Evolutionary conservation across 2,329 filamentous ascomycete genomes (phyloP), one percentile per base, ranked within the genome.

Genomic region (Apiospora pterosperma): DNA sequence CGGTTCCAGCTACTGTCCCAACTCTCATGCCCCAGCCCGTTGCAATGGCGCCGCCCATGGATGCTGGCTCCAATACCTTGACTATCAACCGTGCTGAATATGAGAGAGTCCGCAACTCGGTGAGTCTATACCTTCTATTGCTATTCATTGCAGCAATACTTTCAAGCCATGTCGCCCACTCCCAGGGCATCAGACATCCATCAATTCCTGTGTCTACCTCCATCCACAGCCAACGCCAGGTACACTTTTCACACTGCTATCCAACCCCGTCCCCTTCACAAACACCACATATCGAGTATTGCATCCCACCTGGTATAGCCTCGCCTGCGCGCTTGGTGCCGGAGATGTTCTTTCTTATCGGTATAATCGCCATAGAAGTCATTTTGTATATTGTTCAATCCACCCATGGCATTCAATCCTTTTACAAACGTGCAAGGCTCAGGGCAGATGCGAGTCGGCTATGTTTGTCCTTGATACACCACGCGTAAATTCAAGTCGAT

Each of bases 61-160:
- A 55, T 34, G 48, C 48, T 55, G 48, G 48, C 48, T 55, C 48
- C 48, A 55, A 55, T 16, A 55, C 67, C 7, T 68, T 68, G 63
- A 68, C 73, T 38, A 74, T 74, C 48, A 86, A 91, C 69, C 88
- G 92, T 67, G 84, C 91, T 64, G 90, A 92, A 65, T 90, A 92
- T 76, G 85, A 92, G 66, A 85, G 90, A 74, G 92, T 93, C 60
- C 88, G 92, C 73, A 92, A 96, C 76, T 90, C 88, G 76, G 93
- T 96, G 89, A 85, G 91, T 81, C 19, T 8, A 31, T 48, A 28
- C 28, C 36, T 38, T 61, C 58, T 60, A 21, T 19, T 41, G 14
- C 23, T 14, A 1, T 14, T 19, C 10, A 16, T 11, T n/a, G 19
- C 48, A 34, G 48, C 48, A 55, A 52, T 28, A 28, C 44, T 28